Base-by-base conservation (phyloP, 2,329 filamentous ascomycete genomes). In the Trichoderma breve region DNA sequence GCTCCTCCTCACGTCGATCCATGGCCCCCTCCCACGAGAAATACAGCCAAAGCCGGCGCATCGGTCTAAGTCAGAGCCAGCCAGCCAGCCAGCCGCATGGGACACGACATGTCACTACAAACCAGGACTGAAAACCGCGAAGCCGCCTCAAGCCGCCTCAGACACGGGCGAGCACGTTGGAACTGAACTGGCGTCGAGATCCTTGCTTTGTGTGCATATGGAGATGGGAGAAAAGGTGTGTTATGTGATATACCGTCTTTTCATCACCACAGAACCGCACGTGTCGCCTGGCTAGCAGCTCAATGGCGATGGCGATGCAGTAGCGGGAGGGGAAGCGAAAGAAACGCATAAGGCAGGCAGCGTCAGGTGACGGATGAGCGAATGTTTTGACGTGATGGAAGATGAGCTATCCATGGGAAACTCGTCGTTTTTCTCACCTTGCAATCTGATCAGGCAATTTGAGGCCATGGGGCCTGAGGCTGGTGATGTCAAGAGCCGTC, bases 291-390 rank as follows among this genome's bases (percentile, higher is more conserved):
- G 65, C 60, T 18, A 47, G 57, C 34, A 60, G 65, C 36, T 68
- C 26, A 24, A 43, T 55, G 21, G 63, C 9, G 43, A 66, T 26
- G 47, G 28, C n/a, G 24, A 68, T 68, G n/a, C 32, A 68, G 51
- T 60, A 68, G 65, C 24, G 11, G 24, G 24, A 24, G 24, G 24
- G 24, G 24, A 24, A 24, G 24, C 15, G 53, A 2, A 6, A 18
- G 15, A 68, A 60, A 34, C 53, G 12, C 55, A 47, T 36, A 36
- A 36, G 14, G 34, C 9, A 26, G 53, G 26, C 26, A 34, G 26
- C 18, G 65, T 69, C 66, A 61, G 66, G 66, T 69, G 66, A 61
- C 60, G 66, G 26, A 67, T 67, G 21, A 21, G 30, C 47, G 24
- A 47, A 21, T 24, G 47, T 53, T 53, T 57, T 43, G 18, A 69